Percentiles rank a stretch among this genome's conserved stretches.
phyloP scores from a whole-genome alignment of 441 rosid genomes.

The Pelargonium citronellum region DNA sequence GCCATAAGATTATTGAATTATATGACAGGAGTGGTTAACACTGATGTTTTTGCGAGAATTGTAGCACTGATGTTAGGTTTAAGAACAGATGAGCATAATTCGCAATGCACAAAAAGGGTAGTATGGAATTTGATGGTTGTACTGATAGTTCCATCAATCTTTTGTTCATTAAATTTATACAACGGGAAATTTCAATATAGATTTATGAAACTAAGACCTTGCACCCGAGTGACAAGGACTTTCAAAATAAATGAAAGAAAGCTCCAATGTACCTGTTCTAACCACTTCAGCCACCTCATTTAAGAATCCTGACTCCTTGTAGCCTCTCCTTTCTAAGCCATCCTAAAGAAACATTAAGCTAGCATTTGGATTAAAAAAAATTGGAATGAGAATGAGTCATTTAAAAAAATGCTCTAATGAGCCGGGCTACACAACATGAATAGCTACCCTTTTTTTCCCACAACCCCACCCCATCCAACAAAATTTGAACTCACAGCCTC shows the following conservation, averaged over 20 bases:
- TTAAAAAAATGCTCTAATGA: too few species aligned
- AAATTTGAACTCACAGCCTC: too few species aligned
- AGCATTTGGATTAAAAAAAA: too few species aligned
- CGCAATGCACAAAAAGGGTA: too few species aligned
- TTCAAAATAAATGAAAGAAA: neutral
- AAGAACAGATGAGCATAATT: too few species aligned
- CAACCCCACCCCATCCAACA: too few species aligned
- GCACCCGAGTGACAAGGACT: neutral
- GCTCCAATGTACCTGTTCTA: conserved; percentile 56
- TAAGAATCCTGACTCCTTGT: conserved; percentile 84
- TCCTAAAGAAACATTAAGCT: conserved; percentile 43
- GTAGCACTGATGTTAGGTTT: too few species aligned
- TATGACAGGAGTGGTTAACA: too few species aligned
- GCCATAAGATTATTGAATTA: conserved; percentile 17
- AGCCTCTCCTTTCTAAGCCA: conserved; percentile 94
- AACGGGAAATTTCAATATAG: neutral
- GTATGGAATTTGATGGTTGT: too few species aligned
- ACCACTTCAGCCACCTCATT: conserved; percentile 79
- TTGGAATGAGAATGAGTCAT: too few species aligned
- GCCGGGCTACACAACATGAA: neutral
- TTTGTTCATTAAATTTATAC: neutral
- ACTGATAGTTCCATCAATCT: neutral
- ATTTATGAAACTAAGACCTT: neutral
- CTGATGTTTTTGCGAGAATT: neutral
- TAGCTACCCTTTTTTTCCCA: too few species aligned